Percentiles rank a stretch among this genome's conserved stretches.
phyloP scores from a whole-genome alignment of 106 monocot species.

The Ottelia alismoides region DNA sequence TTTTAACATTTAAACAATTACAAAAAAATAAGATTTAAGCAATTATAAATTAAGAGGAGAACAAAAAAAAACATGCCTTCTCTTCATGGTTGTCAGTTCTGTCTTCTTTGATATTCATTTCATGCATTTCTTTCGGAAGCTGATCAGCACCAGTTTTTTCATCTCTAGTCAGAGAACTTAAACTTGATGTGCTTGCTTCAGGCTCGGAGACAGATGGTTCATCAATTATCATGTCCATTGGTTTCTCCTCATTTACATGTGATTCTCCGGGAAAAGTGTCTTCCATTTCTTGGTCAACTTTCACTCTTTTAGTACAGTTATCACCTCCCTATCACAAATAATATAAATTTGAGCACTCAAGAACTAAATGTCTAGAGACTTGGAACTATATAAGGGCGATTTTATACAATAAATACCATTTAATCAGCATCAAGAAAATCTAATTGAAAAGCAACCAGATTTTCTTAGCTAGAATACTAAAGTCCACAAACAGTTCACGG shows the following conservation, averaged over 20 bases:
- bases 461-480: too few species aligned
- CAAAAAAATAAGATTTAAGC: too few species aligned
- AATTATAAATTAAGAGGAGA: too few species aligned
- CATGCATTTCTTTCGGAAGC: conserved; percentile 12
- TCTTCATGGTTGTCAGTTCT: neutral
- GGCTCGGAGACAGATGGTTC: conserved; percentile 2
- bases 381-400: too few species aligned
- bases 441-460: too few species aligned
- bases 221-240: neutral
- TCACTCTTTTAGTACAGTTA: conserved; percentile 6
- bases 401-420: too few species aligned
- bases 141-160: conserved; percentile 1
- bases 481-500: too few species aligned
- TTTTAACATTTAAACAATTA: too few species aligned
- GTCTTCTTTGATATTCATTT: conserved; percentile 11
- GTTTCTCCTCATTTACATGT: neutral
- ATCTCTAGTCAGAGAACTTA: neutral
- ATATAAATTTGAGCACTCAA: too few species aligned
- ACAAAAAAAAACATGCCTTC: neutral
- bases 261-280: conserved; percentile 1
- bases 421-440: too few species aligned
- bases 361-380: too few species aligned
- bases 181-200: neutral
- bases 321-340: conserved; percentile 7
- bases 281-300: conserved; percentile 6